Evolutionary conservation across 2,329 filamentous ascomycete species (phyloP).

Genomic region (Davidsoniella virescens): DNA sequence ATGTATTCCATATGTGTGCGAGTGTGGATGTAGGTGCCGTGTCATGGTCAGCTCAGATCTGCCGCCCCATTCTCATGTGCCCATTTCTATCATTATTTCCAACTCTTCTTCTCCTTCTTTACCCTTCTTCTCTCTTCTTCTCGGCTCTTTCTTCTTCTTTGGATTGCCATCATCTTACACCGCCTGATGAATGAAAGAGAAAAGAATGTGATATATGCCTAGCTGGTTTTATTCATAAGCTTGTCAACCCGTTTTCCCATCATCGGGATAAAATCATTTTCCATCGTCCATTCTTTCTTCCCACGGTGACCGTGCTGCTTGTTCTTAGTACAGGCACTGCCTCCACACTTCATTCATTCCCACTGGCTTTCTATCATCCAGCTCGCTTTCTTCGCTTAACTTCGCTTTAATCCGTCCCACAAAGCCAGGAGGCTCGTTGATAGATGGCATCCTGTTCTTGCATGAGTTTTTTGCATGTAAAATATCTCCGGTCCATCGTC

Average conservation of each 20-base stretch:
- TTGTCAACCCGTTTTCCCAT: background rate
- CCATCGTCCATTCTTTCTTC: slow-evolving; percentile 3
- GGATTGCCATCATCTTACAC: no score
- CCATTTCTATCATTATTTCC: background rate
- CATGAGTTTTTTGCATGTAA: background rate
- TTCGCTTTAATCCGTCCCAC: slow-evolving; percentile 1
- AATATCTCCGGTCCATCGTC: background rate
- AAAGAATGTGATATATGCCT: no score
- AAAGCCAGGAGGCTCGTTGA: background rate
- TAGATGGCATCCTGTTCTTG: background rate
- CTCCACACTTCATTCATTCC: background rate
- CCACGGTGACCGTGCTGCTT: background rate
- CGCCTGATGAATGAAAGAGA: no score
- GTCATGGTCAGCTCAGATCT: background rate
- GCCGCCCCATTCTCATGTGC: background rate
- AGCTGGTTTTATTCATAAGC: no score
- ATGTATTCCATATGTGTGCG: no score
- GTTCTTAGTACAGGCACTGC: background rate
- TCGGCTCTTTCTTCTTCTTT: background rate
- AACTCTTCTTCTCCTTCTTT: background rate
- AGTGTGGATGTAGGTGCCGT: no score
- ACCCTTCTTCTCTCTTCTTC: background rate
- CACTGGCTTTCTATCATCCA: background rate
- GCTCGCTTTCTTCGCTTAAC: slow-evolving; percentile 4
- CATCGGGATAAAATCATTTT: background rate